A percentile compares a stretch with the other conserved stretches of the same genome.
Conservation (phyloP, 805 yeast species). For the Helenozyma baotianmanensis region DNA sequence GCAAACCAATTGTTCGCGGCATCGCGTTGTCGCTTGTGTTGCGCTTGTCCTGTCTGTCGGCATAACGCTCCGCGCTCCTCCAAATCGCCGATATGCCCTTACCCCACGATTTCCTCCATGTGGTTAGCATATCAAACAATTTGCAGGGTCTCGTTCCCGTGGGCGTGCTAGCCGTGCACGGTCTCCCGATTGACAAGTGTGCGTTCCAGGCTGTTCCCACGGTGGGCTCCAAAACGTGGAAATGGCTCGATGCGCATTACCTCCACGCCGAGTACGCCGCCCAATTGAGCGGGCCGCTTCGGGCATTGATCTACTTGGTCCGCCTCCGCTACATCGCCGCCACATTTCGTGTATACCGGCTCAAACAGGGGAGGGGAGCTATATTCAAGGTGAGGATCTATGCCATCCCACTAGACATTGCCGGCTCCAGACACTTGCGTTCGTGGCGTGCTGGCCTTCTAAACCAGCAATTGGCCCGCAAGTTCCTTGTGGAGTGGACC, state of each 20-base stretch:
- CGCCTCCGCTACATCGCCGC: constrained; percentile 37
- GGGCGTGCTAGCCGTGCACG: constrained; percentile 45
- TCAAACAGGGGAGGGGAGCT: no score
- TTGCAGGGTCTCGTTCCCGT: constrained; percentile 37
- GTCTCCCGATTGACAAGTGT: constrained; percentile 38
- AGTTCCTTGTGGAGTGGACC: constrained; percentile 10
- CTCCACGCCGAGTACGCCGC: constrained; percentile 13
- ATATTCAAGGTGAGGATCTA: constrained; percentile 42
- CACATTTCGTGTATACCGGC: constrained; percentile 33
- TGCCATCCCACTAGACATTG: constrained; percentile 42
- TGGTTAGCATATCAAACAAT: constrained; percentile 34
- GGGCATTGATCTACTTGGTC: constrained; percentile 42
- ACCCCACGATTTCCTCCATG: constrained; percentile 4
- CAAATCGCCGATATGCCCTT: no score
- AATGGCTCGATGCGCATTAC: constrained; percentile 50
- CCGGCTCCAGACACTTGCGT: constrained; percentile 25
- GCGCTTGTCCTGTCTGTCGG: no score
- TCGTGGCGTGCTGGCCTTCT: constrained; percentile 26
- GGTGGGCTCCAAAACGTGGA: constrained; percentile 40
- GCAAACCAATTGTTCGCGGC: no score
- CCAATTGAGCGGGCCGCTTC: constrained; percentile 19
- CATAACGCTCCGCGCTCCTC: no score
- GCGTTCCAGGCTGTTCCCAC: constrained; percentile 30
- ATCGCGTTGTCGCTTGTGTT: no score
- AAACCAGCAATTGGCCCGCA: no score